These are phyloP conservation scores for Starmerella scarabaei DNA, from an alignment of 805 yeast species.

Conservation along the genomic window DNA sequence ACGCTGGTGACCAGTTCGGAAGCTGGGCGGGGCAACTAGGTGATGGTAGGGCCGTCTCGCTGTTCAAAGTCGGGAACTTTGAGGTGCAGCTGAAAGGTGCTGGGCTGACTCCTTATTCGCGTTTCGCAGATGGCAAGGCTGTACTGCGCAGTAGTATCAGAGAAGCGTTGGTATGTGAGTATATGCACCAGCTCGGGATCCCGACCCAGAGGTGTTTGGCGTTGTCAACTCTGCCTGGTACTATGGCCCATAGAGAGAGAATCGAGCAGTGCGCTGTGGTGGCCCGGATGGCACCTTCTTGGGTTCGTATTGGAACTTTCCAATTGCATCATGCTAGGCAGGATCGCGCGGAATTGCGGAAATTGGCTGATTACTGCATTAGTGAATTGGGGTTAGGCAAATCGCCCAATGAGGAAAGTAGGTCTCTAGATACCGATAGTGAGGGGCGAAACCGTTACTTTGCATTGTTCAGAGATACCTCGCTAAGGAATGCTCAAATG, in stretches of 20 bases:
- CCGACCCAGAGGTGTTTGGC: constrained; percentile 80
- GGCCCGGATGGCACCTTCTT: constrained; percentile 66
- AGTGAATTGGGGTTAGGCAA: constrained; percentile 39
- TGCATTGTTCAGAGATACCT: constrained; percentile 55
- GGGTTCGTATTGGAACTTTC: constrained; percentile 83
- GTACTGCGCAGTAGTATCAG: constrained; percentile 77
- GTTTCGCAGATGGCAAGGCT: constrained; percentile 96
- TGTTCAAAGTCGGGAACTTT: constrained; percentile 53
- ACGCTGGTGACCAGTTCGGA: constrained; percentile 96
- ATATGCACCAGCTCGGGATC: constrained; percentile 63
- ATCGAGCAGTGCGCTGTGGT: constrained; percentile 78
- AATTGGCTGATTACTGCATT: constrained; percentile 62
- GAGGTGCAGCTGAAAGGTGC: constrained; percentile 84
- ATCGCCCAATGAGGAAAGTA: neutral
- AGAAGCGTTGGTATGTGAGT: constrained; percentile 77
- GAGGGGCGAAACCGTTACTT: constrained; percentile 38
- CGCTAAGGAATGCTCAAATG: constrained; percentile 58
- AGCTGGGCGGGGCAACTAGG: constrained; percentile 95
- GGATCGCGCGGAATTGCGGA: constrained; percentile 48
- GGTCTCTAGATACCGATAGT: constrained; percentile 13
- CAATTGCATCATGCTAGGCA: constrained; percentile 67
- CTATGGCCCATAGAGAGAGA: constrained; percentile 57
- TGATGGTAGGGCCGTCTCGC: constrained; percentile 79
- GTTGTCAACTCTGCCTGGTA: constrained; percentile 56
- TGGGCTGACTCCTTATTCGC: constrained; percentile 79